Base-by-base conservation (phyloP, 2,329 filamentous ascomycete genomes). In the Tolypocladium nubicola region DNA sequence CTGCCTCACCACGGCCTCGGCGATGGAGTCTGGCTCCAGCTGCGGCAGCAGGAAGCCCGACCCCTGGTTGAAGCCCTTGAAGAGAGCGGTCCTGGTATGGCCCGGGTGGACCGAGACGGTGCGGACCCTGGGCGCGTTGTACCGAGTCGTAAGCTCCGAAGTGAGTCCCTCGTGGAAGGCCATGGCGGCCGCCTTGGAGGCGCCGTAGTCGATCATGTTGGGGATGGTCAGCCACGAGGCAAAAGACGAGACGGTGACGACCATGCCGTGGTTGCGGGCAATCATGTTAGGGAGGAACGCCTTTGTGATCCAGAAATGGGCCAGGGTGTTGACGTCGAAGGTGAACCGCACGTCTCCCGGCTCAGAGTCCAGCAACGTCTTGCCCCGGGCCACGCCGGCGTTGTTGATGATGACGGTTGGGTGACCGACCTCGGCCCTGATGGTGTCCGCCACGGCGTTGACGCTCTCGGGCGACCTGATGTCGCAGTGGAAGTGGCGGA, bases 321-420 rank as follows among this genome's bases (percentile, higher is more conserved):
- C 76, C 38, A 90, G 68, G 0, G 83, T 75, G 71, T 90, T 91
- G 63, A 90, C 84, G 59, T 85, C 83, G 68, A 90, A 89, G 55
- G 85, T 87, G 64, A 85, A 81, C 41, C 81, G 80, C 61, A 88
- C 76, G 62, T 85, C 80, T 23, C 73, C 74, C 55, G 85, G 80
- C 1, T 77, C 77, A 26, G 77, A 69, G 35, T 80, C 76, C 52
- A 90, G 76, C 61, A 91, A 78, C 6, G 77, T 79, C 61, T 82
- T 82, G 59, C 84, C 84, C 57, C 78, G 78, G 19, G 76, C 80
- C 35, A 87, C 78, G 59, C 86, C 86, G 10, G 87, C 86, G 65
- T 89, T 89, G 74, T 88, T 88, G 73, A 89, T 85, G 4, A 90
- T 75, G 60, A 90, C 75, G 0, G 86, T 89, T 0, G 87, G 87